Evolutionary conservation across 2,329 filamentous ascomycete genomes (phyloP), one percentile per base, ranked within the genome.

Genomic region (Leptodontidium sp.): DNA sequence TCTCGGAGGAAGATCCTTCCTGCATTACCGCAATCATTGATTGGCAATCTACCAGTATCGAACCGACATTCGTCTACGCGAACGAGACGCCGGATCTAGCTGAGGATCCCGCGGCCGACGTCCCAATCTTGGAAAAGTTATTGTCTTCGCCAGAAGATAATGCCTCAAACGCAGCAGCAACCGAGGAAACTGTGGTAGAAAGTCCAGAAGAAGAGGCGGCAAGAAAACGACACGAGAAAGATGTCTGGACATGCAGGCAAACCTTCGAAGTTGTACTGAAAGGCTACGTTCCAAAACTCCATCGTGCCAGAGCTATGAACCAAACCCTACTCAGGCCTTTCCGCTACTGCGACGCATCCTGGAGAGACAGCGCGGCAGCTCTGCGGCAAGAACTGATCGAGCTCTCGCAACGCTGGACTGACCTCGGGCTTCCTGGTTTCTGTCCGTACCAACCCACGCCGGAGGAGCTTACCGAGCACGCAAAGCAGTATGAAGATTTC

Each of bases 181-280:
- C 55, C 2, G 32, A 58, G 55, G 55, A 24, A 38, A 21, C 32
- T 38, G 55, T 40, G 55, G 35, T 40, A 58, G 32, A 15, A 35
- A 17, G 17, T 58, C 29, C 55, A 35, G 52, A 32, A 14, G 32
- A 40, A 58, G 32, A 58, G 35, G 55, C 55, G 9, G 55, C 35
- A 58, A 43, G 55, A 14, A 58, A 58, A 58, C n/a, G 55, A 58
- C 55, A 26, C 32, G 29, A 40, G 35, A 58, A 58, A 58, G 55
- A 58, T 58, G 55, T 58, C 55, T 58, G 15, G 55, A 58, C 55
- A 21, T 58, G 55, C n/a, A 58, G 17, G 55, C 55, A 58, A 58
- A 58, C 55, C 55, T 58, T 58, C 35, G 55, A 58, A 58, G 55
- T 58, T 58, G 21, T 58, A 24, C 17, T 58, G n/a, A 58, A 21